Percentiles rank a stretch among this genome's conserved stretches.
Evolutionary conservation across 352 stramenopile genomes (phyloP).

Genomic region (Phytophthora macrochlamydospora): DNA sequence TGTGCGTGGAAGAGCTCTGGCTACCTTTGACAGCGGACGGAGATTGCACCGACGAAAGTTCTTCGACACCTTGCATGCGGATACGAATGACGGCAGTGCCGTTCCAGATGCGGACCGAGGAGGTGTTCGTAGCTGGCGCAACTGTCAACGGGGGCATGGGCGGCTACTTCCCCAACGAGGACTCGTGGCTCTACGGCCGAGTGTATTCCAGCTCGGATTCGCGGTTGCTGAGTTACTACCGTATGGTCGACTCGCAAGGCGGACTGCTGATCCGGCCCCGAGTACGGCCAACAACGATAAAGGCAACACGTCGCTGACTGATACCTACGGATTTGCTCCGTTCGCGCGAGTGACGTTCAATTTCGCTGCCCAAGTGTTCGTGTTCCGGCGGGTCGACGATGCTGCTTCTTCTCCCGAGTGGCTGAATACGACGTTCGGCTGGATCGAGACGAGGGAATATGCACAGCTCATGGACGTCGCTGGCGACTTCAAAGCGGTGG

Average conservation of each 20-base stretch:
- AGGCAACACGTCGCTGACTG: constrained; percentile 60
- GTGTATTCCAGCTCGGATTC: constrained; percentile 73
- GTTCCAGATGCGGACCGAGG: constrained; percentile 75
- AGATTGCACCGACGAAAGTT: constrained; percentile 26
- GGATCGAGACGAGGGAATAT: constrained; percentile 65
- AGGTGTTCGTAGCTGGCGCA: constrained; percentile 54
- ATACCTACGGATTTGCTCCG: constrained; percentile 57
- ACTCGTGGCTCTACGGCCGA: constrained; percentile 69
- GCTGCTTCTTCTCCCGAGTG: constrained; percentile 62
- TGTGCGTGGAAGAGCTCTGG: constrained; percentile 84
- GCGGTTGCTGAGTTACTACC: constrained; percentile 79
- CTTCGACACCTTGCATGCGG: constrained; percentile 62
- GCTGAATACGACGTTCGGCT: constrained; percentile 66
- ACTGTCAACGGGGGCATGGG: constrained; percentile 76
- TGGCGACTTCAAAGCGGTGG: constrained; percentile 66
- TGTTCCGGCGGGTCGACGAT: constrained; percentile 72
- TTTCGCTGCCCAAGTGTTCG: constrained; percentile 73
- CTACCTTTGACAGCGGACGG: constrained; percentile 52
- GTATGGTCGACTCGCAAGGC: constrained; percentile 69
- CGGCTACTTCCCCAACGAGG: constrained; percentile 62
- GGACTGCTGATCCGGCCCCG: constrained; percentile 70
- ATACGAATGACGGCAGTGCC: constrained; percentile 73
- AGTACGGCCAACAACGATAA: constrained; percentile 81
- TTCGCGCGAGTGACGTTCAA: constrained; percentile 79
- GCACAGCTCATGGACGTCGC: constrained; percentile 65